Evolutionary conservation across 2,329 filamentous ascomycete genomes (phyloP), one percentile per base, ranked within the genome.

Genomic region (Huntiella savannae): DNA sequence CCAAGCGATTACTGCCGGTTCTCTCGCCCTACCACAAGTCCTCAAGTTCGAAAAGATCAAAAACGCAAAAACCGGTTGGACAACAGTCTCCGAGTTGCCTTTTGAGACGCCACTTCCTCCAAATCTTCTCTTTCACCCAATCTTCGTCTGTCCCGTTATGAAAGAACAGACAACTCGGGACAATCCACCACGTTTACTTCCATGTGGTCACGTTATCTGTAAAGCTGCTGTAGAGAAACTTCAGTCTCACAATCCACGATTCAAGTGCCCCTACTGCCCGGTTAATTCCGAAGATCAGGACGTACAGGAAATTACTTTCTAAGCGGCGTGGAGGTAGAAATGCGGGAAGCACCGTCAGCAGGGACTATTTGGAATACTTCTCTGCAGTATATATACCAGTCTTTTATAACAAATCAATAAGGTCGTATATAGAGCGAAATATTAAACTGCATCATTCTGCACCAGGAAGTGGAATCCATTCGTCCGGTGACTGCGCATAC

Each of bases 181-280:
- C 17, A 98, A 98, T 59, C 91, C 91, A 8, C 86, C 91, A 2
- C 92, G 96, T 82, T 91, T 95, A 74, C 77, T 98, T 57, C 82
- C 84, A 0, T 98, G 91, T 57, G 88, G 91, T 4, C 91, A 98
- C 63, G 88, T 95, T 45, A 79, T 98, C 50, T 87, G 86, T 13
- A 73, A 78, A 52, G 87, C 95, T 56, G 86, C 80, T 33, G 64
- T 98, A 43, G 75, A 81, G 50, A 78, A 77, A 56, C 69, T 96
- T 37, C 78, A 78, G 46, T 93, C 92, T 62, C 79, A 80, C 0
- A 72, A 67, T 37, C 32, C 16, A 19, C 68, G 80, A 50, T 92
- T 92, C 69, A 98, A 98, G 61, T 98, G 91, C 56, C 91, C 91
- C 0, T 98, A 98, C 59, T 98, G 91, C 58, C 91, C 91, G 0